Evolutionary conservation across 148 eudicot genomes (phyloP).

Genomic region (Chenopodium formosanum): DNA sequence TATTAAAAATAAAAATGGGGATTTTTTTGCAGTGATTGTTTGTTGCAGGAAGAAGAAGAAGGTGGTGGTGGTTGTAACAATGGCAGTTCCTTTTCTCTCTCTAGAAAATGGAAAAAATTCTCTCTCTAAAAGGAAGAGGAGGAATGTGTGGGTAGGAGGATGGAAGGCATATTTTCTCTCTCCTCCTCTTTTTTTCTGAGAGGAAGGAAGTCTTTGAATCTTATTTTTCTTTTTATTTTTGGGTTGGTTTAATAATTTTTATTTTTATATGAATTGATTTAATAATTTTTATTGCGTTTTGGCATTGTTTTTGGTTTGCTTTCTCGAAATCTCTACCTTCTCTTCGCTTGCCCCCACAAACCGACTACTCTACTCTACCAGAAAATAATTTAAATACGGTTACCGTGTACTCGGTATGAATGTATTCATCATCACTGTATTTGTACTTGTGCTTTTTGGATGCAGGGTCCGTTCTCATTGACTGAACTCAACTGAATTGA

Average conservation of each 20-base stretch:
- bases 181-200: constrained; percentile 1
- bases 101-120: not conserved
- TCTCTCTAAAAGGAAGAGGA: constrained; percentile 5
- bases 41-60: not conserved
- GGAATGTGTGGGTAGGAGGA: constrained; percentile 28
- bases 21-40: too few relatives aligned
- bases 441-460: too few relatives aligned
- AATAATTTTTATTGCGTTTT: too few relatives aligned
- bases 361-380: not conserved
- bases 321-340: constrained; percentile 16
- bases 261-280: too few relatives aligned
- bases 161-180: constrained; percentile 27
- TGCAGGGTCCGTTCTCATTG: too few relatives aligned
- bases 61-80: not conserved
- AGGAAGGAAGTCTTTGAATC: not conserved
- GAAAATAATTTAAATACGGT: too few relatives aligned
- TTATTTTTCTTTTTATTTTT: not conserved
- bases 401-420: too few relatives aligned
- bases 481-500: too few relatives aligned
- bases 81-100: not conserved
- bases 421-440: too few relatives aligned
- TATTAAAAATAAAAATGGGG: too few relatives aligned
- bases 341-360: constrained; percentile 9
- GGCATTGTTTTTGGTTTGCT: constrained; percentile 1
- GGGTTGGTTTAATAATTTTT: too few relatives aligned